phyloP scores from a whole-genome alignment of 75 land plant species.

The Ceratopteris richardii region DNA sequence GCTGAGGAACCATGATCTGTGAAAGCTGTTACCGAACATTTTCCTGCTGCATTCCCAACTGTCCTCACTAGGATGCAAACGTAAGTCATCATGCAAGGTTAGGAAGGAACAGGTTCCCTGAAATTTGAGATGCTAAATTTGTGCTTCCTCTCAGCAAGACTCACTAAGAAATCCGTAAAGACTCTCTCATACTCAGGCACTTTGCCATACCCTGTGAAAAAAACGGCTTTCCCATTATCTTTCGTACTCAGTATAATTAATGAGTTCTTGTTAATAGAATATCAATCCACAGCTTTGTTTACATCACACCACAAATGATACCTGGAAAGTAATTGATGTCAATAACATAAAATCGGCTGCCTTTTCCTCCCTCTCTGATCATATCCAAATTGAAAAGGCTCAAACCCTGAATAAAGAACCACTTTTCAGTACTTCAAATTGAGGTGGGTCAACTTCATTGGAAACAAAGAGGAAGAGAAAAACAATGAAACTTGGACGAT shows the following conservation, averaged over 20 bases:
- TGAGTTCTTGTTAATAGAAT: neutral
- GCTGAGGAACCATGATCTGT: too few species aligned
- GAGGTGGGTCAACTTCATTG: too few species aligned
- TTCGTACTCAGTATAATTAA: neutral
- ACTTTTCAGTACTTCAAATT: too few species aligned
- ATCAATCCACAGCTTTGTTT: neutral
- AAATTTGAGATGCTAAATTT: too few species aligned
- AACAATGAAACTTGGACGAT: neutral
- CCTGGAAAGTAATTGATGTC: slow-evolving; percentile 95
- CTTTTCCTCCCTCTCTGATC: slow-evolving; percentile 68
- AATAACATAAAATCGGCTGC: slow-evolving; percentile 64
- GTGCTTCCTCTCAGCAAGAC: slow-evolving; percentile 33
- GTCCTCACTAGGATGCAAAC: too few species aligned
- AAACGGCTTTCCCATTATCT: neutral
- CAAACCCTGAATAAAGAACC: slow-evolving; percentile 41
- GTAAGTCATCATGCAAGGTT: too few species aligned
- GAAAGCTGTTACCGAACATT: too few species aligned
- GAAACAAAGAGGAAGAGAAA: neutral
- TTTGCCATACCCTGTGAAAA: slow-evolving; percentile 67
- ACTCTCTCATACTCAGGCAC: slow-evolving; percentile 85
- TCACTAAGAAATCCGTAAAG: slow-evolving; percentile 71
- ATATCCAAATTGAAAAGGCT: slow-evolving; percentile 79
- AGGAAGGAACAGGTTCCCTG: too few species aligned
- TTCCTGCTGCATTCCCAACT: too few species aligned
- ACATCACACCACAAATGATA: slow-evolving; percentile 11